Evolutionary conservation across 495 filamentous ascomycete genomes (phyloP).

Genomic region (Aspergillus incahuasiensis): DNA sequence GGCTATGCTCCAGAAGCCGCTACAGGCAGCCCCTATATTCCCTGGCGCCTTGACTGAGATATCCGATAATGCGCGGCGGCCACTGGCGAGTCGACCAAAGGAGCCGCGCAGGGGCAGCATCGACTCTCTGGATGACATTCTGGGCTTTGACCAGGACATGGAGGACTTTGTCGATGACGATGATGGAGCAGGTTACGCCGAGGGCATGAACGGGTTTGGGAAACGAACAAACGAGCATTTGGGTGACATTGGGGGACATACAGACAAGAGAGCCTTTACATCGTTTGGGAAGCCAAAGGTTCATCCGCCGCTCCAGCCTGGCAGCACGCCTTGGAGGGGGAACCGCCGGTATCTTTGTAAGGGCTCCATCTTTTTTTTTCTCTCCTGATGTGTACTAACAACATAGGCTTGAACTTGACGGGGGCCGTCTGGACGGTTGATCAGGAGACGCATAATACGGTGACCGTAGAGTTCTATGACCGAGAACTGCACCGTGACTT

Average conservation of each 20-base stretch:
- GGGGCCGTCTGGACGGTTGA: constrained; percentile 97
- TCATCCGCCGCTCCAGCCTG: constrained; percentile 84
- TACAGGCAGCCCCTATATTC: constrained; percentile 80
- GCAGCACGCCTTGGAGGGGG: constrained; percentile 91
- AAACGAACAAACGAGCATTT: constrained; percentile 55
- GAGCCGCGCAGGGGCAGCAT: constrained; percentile 45
- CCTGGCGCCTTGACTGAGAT: constrained; percentile 72
- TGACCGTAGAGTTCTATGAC: constrained; percentile 98
- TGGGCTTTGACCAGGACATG: constrained; percentile 47
- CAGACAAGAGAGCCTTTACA: constrained; percentile 60
- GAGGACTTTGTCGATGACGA: constrained; percentile 91
- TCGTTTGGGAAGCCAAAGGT: constrained; percentile 58
- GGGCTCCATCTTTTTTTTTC: neutral
- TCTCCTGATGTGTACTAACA: constrained; percentile 26
- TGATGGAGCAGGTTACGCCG: constrained; percentile 85
- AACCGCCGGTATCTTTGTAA: constrained; percentile 85
- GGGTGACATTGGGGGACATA: constrained; percentile 38
- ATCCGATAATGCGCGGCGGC: constrained; percentile 56
- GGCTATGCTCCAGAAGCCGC: constrained; percentile 52
- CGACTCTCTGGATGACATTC: constrained; percentile 57
- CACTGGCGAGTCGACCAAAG: constrained; percentile 53
- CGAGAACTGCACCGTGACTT: constrained; percentile 86
- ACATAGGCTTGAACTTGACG: constrained; percentile 68
- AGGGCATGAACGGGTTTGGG: constrained; percentile 56
- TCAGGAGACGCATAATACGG: constrained; percentile 89